Conservation (phyloP, 306 rosid species). For the Hippophae tibetana region DNA sequence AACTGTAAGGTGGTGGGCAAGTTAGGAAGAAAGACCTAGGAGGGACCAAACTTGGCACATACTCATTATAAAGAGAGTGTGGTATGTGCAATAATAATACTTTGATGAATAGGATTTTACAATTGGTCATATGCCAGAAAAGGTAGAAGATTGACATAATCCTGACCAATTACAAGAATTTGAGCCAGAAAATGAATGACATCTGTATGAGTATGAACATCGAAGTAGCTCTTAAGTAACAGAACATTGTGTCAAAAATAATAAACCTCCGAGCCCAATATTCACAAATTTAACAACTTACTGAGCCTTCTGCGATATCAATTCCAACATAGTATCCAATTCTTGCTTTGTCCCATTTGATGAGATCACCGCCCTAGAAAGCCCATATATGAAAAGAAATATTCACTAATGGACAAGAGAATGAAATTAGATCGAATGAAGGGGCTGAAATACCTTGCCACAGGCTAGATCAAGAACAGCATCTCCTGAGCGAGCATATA, state of each 20-base stretch:
- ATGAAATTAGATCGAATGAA: conserved; percentile 1
- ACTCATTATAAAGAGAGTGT: too few relatives aligned
- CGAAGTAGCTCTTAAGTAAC: too few relatives aligned
- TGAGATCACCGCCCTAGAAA: conserved; percentile 89
- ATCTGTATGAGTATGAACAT: too few relatives aligned
- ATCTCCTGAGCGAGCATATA: conserved; percentile 44
- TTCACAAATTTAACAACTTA: conserved; percentile 29
- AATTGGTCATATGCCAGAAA: too few relatives aligned
- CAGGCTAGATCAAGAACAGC: conserved; percentile 96
- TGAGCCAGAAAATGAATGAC: too few relatives aligned
- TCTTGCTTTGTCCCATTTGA: conserved; percentile 98
- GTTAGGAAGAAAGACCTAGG: too few relatives aligned
- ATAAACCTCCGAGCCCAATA: neutral
- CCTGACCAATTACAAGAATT: too few relatives aligned
- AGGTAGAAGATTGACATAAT: too few relatives aligned
- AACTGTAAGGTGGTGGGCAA: conserved; percentile 12
- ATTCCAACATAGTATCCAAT: conserved; percentile 93
- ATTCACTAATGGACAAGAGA: conserved; percentile 7
- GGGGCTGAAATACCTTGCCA: conserved; percentile 65
- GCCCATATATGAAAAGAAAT: neutral
- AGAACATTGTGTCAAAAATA: too few relatives aligned
- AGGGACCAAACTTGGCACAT: too few relatives aligned
- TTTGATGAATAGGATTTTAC: too few relatives aligned
- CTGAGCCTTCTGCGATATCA: conserved; percentile 95
- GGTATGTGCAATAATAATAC: too few relatives aligned